A percentile compares a stretch with the other conserved stretches of the same genome.
These are phyloP conservation scores for Lentinus polychrous DNA, from an alignment of 1,284 basidiomycete species.

Conservation along the genomic window DNA sequence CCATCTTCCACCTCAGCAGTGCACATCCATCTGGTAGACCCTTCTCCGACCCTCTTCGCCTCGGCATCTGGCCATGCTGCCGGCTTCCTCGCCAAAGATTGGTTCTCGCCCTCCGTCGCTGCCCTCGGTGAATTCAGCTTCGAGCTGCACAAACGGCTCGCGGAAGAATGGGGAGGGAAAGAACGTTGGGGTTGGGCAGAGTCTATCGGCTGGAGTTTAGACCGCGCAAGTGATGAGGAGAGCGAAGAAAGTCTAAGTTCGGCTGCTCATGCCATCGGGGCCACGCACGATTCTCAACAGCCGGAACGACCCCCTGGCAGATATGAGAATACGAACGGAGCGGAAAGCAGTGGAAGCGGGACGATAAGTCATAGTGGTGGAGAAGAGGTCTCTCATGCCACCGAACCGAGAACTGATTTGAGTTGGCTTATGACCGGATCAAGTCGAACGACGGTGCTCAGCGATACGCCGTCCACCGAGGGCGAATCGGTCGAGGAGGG, in stretches of 20 bases:
- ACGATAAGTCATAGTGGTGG: no score
- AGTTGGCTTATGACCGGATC: conserved; percentile 21
- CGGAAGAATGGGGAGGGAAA: conserved; percentile 41
- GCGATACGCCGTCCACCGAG: conserved; percentile 2
- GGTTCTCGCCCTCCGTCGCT: conserved; percentile 45
- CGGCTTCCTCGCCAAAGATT: conserved; percentile 61
- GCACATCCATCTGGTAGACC: conserved; percentile 29
- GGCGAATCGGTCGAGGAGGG: background rate
- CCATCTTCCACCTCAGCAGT: background rate
- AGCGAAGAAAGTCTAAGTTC: conserved; percentile 2
- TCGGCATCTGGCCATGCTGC: conserved; percentile 58
- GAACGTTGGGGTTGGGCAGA: conserved; percentile 51
- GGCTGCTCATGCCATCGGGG: conserved; percentile 3
- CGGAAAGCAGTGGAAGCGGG: conserved; percentile 3
- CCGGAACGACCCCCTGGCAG: no score
- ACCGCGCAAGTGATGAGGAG: conserved; percentile 15
- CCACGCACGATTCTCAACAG: background rate
- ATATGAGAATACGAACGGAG: background rate
- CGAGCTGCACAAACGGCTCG: conserved; percentile 48
- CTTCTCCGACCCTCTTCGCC: conserved; percentile 27
- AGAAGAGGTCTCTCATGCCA: conserved; percentile 3
- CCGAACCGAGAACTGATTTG: conserved; percentile 8
- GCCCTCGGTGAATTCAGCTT: conserved; percentile 52
- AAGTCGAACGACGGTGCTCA: conserved; percentile 17
- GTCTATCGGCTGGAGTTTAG: conserved; percentile 26